A percentile compares a stretch with the other conserved stretches of the same genome.
These are phyloP conservation scores for Lagenaria siceraria DNA, from an alignment of 306 rosid species.

Conservation along the genomic window DNA sequence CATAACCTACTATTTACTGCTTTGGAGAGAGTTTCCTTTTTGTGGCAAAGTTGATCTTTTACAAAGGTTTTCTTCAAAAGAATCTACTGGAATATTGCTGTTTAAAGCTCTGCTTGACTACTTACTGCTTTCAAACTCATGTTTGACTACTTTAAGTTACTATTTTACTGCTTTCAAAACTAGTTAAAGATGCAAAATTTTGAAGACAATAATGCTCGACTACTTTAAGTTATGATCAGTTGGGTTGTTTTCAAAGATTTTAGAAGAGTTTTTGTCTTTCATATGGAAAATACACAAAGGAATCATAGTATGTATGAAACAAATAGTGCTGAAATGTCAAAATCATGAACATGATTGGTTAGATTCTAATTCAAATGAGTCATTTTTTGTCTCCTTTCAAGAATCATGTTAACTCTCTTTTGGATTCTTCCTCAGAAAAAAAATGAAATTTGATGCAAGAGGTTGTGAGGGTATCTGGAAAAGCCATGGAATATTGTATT, in stretches of 20 bases:
- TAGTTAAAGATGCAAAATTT: neutral
- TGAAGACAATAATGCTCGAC: neutral
- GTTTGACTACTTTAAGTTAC: too few species aligned
- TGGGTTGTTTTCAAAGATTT: neutral
- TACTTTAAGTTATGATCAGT: neutral
- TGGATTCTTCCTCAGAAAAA: neutral
- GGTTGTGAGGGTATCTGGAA: neutral
- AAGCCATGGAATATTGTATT: slow-evolving; percentile 16
- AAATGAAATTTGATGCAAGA: too few species aligned
- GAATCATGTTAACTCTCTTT: neutral
- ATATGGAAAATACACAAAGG: too few species aligned
- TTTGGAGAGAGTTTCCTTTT: neutral
- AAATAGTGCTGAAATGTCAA: neutral
- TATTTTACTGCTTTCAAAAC: neutral
- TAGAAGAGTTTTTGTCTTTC: neutral
- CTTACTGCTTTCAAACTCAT: too few species aligned
- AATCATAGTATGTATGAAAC: neutral
- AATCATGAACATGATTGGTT: too few species aligned
- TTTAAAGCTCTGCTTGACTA: neutral
- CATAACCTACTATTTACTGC: neutral
- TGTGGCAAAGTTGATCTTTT: neutral
- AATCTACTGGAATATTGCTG: neutral
- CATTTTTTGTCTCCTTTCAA: too few species aligned
- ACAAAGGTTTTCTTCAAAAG: neutral
- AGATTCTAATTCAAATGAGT: too few species aligned